Evolutionary conservation across 2,329 filamentous ascomycete genomes (phyloP).

Genomic region (Cladosporium sp.): DNA sequence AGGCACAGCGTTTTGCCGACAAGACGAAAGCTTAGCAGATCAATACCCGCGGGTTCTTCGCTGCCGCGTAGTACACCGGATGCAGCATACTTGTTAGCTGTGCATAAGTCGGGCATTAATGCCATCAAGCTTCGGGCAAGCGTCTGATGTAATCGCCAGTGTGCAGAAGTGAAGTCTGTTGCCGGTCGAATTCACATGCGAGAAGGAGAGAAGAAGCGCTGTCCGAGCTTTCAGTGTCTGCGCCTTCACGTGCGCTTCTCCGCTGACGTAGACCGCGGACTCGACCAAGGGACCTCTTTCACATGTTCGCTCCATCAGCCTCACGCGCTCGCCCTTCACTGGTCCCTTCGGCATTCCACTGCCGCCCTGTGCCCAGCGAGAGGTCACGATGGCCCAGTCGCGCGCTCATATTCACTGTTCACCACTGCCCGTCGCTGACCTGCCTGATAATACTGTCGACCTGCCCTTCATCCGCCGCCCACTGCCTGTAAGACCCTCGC

Average conservation of each 20-base stretch:
- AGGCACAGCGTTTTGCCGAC: background rate
- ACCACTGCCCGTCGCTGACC: background rate
- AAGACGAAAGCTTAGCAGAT: background rate
- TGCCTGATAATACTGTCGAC: background rate
- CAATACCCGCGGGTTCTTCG: background rate
- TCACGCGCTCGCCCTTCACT: background rate
- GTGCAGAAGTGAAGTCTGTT: too few species aligned
- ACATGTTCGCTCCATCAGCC: conserved; percentile 6
- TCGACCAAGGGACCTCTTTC: background rate
- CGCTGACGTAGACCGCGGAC: background rate
- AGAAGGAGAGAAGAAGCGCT: background rate
- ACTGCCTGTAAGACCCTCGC: background rate
- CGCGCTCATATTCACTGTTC: background rate
- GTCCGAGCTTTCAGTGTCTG: background rate
- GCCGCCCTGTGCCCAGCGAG: background rate
- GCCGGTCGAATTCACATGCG: background rate
- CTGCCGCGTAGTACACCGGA: background rate
- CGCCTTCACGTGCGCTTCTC: background rate
- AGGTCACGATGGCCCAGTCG: conserved; percentile 11
- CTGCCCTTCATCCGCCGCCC: background rate
- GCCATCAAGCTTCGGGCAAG: too few species aligned
- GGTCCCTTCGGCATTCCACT: conserved; percentile 5
- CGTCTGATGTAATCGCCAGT: too few species aligned
- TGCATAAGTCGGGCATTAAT: too few species aligned
- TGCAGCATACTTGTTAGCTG: background rate